Conservation (phyloP, 2,329 filamentous ascomycete species). For the Lasiodiplodia sp. region DNA sequence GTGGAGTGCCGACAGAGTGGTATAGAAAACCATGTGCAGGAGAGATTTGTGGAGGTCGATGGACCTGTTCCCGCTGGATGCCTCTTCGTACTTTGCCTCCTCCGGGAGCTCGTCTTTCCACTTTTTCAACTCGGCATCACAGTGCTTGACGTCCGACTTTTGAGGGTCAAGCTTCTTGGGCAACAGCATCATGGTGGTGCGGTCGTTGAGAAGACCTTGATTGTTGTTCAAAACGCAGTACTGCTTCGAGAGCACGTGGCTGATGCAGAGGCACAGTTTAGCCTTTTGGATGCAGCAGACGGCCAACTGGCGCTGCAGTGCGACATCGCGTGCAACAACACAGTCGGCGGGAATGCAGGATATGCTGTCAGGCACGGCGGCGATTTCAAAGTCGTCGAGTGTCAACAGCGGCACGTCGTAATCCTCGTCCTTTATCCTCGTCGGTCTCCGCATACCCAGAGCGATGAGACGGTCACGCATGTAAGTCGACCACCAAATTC, state of each 20-base stretch:
- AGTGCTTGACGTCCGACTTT: conserved; percentile 77
- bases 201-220: conserved; percentile 73
- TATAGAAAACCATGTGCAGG: conserved; percentile 92
- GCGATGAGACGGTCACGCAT: conserved; percentile 94
- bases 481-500: conserved; percentile 98
- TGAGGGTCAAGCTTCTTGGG: conserved; percentile 89
- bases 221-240: conserved; percentile 91
- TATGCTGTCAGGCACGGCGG: conserved; percentile 70
- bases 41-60: conserved; percentile 81
- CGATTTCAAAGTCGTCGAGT: conserved; percentile 83
- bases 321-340: conserved; percentile 71
- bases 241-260: conserved; percentile 86
- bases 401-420: conserved; percentile 92
- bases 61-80: conserved; percentile 65
- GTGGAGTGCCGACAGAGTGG: conserved; percentile 88
- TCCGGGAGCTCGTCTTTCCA: conserved; percentile 78
- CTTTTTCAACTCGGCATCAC: conserved; percentile 78
- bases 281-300: conserved; percentile 92
- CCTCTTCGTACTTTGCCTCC: conserved; percentile 73
- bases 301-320: conserved; percentile 79
- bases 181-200: conserved; percentile 83
- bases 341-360: conserved; percentile 74
- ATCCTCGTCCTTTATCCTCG: conserved; percentile 90
- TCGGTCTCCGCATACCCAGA: conserved; percentile 90
- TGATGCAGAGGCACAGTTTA: conserved; percentile 87